phyloP scores from a whole-genome alignment of 2,329 filamentous ascomycete species.

The Trichoderma sp. region DNA sequence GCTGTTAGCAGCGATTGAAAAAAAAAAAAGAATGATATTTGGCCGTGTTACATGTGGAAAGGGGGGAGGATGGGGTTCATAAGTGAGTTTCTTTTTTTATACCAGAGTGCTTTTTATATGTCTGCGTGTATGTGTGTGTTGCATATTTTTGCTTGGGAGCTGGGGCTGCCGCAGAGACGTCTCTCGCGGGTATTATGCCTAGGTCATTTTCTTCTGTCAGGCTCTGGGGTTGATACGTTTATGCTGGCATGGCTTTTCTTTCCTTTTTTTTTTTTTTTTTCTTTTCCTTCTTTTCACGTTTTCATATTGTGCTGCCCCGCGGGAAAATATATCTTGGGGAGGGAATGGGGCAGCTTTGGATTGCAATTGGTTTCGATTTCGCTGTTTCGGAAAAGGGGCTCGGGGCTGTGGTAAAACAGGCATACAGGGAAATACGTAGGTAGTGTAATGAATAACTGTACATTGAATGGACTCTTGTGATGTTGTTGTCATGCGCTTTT shows the following conservation, averaged over 20 bases:
- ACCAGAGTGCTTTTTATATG: constrained; percentile 17
- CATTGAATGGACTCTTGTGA: background rate
- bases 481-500: background rate
- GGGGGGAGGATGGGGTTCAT: background rate
- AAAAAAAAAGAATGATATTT: background rate
- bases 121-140: background rate
- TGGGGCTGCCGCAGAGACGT: background rate
- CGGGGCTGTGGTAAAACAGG: background rate
- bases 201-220: background rate
- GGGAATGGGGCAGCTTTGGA: background rate
- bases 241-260: background rate
- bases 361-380: background rate
- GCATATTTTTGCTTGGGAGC: background rate
- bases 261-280: background rate
- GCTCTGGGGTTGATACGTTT: background rate
- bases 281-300: background rate
- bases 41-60: background rate
- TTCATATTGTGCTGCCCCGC: background rate
- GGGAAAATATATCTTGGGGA: background rate
- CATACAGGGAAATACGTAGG: background rate
- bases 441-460: constrained; percentile 13
- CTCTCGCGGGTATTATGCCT: background rate
- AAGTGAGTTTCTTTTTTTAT: constrained; percentile 18
- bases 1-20: background rate
- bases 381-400: constrained; percentile 2